A percentile compares a stretch with the other conserved stretches of the same genome.
These are phyloP conservation scores for Jaminaea rosea DNA, from an alignment of 1,284 basidiomycete species.

Conservation along the genomic window DNA sequence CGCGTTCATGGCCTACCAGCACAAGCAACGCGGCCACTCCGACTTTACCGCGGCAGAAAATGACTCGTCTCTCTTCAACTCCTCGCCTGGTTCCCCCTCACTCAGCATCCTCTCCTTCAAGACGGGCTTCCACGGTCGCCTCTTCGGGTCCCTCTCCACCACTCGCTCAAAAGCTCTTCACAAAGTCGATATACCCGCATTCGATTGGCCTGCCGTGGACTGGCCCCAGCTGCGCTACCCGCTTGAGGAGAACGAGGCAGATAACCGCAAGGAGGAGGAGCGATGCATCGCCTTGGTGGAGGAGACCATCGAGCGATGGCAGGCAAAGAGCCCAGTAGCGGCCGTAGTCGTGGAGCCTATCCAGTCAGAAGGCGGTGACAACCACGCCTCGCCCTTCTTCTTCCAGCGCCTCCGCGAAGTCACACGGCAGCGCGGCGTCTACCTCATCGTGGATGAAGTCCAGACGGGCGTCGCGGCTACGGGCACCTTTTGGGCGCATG, in stretches of 20 bases:
- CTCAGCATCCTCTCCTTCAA: constrained; percentile 53
- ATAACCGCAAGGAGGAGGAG: constrained; percentile 51
- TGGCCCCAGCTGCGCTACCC: constrained; percentile 55
- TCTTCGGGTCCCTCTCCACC: constrained; percentile 49
- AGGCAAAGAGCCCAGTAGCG: constrained; percentile 51
- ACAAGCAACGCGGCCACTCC: constrained; percentile 46
- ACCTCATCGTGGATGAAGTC: constrained; percentile 54
- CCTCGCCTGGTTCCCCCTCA: constrained; percentile 51
- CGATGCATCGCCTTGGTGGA: constrained; percentile 47
- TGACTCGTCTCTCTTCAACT: constrained; percentile 53
- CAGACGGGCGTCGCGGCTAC: constrained; percentile 55
- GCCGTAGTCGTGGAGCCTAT: constrained; percentile 56
- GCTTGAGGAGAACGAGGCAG: constrained; percentile 48
- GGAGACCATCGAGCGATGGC: constrained; percentile 43
- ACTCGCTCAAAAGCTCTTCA: constrained; percentile 51
- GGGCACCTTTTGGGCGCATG: constrained; percentile 56
- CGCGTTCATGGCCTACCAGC: constrained; percentile 52
- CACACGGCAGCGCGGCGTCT: constrained; percentile 50
- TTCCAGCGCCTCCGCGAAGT: constrained; percentile 52
- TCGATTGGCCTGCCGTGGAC: constrained; percentile 54
- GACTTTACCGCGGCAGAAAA: constrained; percentile 19
- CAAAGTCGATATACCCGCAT: constrained; percentile 56
- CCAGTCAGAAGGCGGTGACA: constrained; percentile 55
- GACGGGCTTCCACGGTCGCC: constrained; percentile 46
- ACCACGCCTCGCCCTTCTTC: constrained; percentile 53